phyloP scores from a whole-genome alignment of 2,329 filamentous ascomycete species.

The Graphilbum fragrans region DNA sequence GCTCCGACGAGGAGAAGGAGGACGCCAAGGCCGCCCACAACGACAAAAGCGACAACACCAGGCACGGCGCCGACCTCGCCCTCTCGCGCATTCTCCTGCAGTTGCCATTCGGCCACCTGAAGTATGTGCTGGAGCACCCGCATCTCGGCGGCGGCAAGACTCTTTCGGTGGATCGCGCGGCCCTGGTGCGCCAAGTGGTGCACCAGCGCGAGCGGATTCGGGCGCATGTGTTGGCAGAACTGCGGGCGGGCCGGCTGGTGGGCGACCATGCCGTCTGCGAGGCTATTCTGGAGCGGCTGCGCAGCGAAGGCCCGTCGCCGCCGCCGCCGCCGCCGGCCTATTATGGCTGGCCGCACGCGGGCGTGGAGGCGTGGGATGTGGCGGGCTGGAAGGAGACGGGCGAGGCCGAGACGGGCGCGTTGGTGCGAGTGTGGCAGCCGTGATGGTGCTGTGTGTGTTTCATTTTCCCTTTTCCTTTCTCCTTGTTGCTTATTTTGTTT shows the following conservation, averaged over 20 bases:
- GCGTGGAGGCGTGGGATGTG: slow-evolving; percentile 10
- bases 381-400: slow-evolving; percentile 10
- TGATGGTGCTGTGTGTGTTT: not conserved
- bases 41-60: not conserved
- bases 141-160: slow-evolving; percentile 31
- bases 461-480: not conserved
- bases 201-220: slow-evolving; percentile 46
- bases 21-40: not conserved
- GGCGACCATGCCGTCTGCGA: not conserved
- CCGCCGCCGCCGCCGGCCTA: slow-evolving; percentile 5
- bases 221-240: slow-evolving; percentile 25
- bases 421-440: not conserved
- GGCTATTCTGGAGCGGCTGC: slow-evolving; percentile 6
- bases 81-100: slow-evolving; percentile 59
- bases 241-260: slow-evolving; percentile 1
- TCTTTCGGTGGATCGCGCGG: not conserved
- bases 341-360: not conserved
- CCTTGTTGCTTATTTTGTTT: not conserved
- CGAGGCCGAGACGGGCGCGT: not conserved
- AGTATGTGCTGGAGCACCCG: slow-evolving; percentile 51
- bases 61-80: not conserved
- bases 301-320: slow-evolving; percentile 1
- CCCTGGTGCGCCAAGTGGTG: slow-evolving; percentile 27
- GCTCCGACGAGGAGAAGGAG: not conserved
- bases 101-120: slow-evolving; percentile 54